Conservation (phyloP, 2,329 filamentous ascomycete species). For the Elsinoe fawcettii region DNA sequence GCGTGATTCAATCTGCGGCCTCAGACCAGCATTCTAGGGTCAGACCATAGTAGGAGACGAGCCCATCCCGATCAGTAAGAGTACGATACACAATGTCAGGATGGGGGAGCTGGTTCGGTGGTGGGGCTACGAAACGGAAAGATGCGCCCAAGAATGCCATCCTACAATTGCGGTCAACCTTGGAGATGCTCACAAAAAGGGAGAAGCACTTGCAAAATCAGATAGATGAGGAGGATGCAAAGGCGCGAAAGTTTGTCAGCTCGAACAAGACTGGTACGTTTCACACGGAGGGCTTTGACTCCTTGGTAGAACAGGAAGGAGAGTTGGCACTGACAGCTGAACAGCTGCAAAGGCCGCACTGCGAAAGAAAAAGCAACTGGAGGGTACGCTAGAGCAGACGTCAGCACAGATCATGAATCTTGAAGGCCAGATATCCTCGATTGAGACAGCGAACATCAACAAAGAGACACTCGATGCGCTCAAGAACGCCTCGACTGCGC, state of each 20-base stretch:
- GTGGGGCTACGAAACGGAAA: constrained; percentile 72
- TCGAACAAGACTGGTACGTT: constrained; percentile 82
- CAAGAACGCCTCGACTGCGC: constrained; percentile 81
- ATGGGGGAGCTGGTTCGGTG: constrained; percentile 74
- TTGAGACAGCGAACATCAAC: constrained; percentile 98
- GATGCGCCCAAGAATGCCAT: constrained; percentile 97
- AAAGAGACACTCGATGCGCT: constrained; percentile 90
- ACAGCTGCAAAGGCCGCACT: constrained; percentile 84
- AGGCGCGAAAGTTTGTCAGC: constrained; percentile 80
- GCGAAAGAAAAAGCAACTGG: constrained; percentile 87
- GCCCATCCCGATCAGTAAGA: not conserved
- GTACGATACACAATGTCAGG: constrained; percentile 42
- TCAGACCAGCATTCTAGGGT: not conserved
- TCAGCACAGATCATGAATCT: constrained; percentile 81
- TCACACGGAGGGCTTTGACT: not conserved
- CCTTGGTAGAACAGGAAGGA: not conserved
- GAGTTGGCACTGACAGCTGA: constrained; percentile 8
- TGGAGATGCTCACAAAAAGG: constrained; percentile 96
- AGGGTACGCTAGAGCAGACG: constrained; percentile 87
- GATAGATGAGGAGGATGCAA: constrained; percentile 84
- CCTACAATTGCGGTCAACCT: constrained; percentile 72
- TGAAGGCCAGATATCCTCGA: constrained; percentile 91
- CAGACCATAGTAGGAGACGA: not conserved
- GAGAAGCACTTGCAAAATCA: constrained; percentile 85
- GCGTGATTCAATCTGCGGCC: not conserved